phyloP scores from a whole-genome alignment of 257 asterid genomes.

The Solanum infundibuliforme region DNA sequence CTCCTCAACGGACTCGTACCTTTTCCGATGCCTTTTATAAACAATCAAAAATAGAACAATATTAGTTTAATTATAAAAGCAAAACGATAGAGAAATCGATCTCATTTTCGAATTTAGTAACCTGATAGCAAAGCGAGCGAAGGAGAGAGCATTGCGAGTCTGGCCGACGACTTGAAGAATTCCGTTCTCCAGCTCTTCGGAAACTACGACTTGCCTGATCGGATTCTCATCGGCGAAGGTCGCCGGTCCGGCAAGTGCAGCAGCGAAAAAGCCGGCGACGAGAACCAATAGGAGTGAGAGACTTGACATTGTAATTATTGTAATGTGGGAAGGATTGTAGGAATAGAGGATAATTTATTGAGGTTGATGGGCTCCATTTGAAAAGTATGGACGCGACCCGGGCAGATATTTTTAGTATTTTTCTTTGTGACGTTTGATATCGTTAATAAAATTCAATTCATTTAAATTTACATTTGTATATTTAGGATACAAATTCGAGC shows the following conservation, averaged over 20 bases:
- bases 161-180: slow-evolving; percentile 47
- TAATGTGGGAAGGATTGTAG: background rate
- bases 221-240: slow-evolving; percentile 47
- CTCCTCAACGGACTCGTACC: slow-evolving; percentile 60
- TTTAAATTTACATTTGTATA: too few species aligned
- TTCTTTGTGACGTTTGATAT: background rate
- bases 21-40: slow-evolving; percentile 55
- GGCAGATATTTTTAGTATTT: background rate
- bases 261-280: slow-evolving; percentile 7
- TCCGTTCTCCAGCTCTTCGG: slow-evolving; percentile 47
- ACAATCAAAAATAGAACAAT: background rate
- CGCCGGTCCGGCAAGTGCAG: slow-evolving; percentile 27
- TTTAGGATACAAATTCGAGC: too few species aligned
- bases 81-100: background rate
- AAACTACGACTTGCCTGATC: slow-evolving; percentile 73
- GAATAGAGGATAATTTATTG: background rate
- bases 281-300: slow-evolving; percentile 3
- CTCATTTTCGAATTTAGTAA: background rate
- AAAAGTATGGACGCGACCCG: background rate
- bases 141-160: slow-evolving; percentile 61
- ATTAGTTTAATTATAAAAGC: background rate
- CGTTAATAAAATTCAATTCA: too few species aligned
- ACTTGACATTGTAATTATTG: slow-evolving; percentile 33
- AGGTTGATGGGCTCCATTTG: background rate
- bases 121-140: slow-evolving; percentile 84